Evolutionary conservation across 192 early-diverging fungal species (phyloP).

Genomic region (Cladochytrium replicatum): DNA sequence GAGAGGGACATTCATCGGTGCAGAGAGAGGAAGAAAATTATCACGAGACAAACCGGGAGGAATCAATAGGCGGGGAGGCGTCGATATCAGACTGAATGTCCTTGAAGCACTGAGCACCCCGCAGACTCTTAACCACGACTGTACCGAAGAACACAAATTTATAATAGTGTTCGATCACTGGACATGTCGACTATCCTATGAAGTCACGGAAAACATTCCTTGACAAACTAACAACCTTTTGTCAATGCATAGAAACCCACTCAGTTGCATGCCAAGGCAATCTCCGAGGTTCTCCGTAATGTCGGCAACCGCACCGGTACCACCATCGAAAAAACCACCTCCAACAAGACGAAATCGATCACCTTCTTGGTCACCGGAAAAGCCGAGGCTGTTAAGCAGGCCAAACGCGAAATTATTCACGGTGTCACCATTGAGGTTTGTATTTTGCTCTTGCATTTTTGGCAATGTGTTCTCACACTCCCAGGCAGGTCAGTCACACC

Average conservation of each 20-base stretch:
- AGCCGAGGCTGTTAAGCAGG: conserved; percentile 62
- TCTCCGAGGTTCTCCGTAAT: conserved; percentile 9
- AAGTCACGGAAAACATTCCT: conserved; percentile 6
- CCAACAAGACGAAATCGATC: conserved; percentile 54
- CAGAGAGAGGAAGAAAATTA: no score
- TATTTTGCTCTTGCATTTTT: neutral
- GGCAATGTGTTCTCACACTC: conserved; percentile 1
- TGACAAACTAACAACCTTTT: neutral
- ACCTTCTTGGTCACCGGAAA: conserved; percentile 81
- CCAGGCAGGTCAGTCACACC: conserved; percentile 29
- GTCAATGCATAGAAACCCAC: conserved; percentile 13
- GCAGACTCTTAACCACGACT: conserved; percentile 1
- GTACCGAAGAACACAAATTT: neutral
- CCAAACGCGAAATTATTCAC: conserved; percentile 64
- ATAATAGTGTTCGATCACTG: conserved; percentile 11
- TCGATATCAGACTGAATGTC: no score
- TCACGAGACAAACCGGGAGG: no score
- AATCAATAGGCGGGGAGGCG: no score
- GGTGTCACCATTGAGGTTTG: conserved; percentile 16
- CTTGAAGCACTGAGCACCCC: conserved; percentile 19
- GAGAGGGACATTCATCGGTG: no score
- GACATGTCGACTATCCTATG: conserved; percentile 27
- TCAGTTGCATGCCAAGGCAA: conserved; percentile 14
- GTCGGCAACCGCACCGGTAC: conserved; percentile 44
- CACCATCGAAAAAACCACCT: conserved; percentile 74